Percentiles rank a stretch among this genome's conserved stretches.
Conservation (phyloP, 202 grass and related monocot genomes). For the Tripidium arundinaceum region DNA sequence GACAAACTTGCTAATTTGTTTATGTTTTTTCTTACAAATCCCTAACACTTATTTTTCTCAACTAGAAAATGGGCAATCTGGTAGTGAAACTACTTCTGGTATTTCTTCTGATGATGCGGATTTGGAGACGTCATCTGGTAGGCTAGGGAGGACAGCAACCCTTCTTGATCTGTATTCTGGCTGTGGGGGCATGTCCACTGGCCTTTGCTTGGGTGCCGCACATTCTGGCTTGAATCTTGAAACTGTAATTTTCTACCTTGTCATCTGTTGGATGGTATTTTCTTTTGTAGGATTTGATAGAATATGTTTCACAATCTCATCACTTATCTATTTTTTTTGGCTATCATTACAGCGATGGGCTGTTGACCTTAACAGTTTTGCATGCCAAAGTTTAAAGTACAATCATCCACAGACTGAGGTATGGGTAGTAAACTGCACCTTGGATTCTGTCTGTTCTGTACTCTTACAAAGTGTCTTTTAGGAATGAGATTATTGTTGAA, state of each 20-base stretch:
- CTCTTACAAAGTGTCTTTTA: neutral
- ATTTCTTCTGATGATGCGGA: conserved; percentile 53
- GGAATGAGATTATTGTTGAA: too few relatives aligned
- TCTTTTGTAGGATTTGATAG: too few relatives aligned
- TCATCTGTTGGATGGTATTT: neutral
- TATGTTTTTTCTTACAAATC: neutral
- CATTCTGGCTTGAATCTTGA: conserved; percentile 54
- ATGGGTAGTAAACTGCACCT: neutral
- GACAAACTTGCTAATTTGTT: too few relatives aligned
- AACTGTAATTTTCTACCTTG: conserved; percentile 42
- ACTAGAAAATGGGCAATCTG: conserved; percentile 40
- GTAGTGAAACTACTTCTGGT: conserved; percentile 16
- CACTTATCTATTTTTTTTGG: neutral
- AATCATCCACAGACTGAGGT: conserved; percentile 80
- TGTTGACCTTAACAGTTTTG: conserved; percentile 59
- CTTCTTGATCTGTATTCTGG: conserved; percentile 92
- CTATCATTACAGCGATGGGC: conserved; percentile 46
- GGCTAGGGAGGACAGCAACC: conserved; percentile 22
- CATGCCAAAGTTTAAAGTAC: conserved; percentile 64
- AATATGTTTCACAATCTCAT: neutral
- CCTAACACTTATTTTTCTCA: neutral
- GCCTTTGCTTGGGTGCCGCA: conserved; percentile 61
- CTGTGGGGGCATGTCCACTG: conserved; percentile 82
- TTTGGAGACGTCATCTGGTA: conserved; percentile 15
- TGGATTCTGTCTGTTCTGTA: neutral